Evolutionary conservation across 768 basidiomycete genomes (phyloP), one percentile per base, ranked within the genome.

Genomic region (Pulveroboletus sp.): DNA sequence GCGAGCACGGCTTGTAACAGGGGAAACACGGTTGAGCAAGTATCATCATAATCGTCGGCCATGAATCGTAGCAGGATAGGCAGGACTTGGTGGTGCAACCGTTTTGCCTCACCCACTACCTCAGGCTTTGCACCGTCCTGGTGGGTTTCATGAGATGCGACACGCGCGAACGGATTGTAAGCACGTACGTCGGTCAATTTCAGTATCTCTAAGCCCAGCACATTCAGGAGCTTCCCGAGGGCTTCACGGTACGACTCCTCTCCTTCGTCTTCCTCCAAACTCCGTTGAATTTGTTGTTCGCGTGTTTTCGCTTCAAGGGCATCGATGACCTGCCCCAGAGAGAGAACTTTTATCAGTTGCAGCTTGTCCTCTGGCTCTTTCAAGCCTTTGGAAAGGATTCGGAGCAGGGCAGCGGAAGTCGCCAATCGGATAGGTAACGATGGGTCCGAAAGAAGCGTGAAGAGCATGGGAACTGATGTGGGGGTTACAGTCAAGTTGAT

Each of bases 401-500:
- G 83, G 11, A 82, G 76, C 41, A 98, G 71, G 2, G 93, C 80
- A n/a, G 76, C 78, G 17, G 85, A 86, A 3, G 94, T 83, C 2
- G 93, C 86, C 26, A 93, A 72, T 26, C 93, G 88, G 58, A 98
- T 84, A 3, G 86, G 78, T 24, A 92, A 68, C 11, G 85, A 84
- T 1, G 80, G 70, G 61, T 93, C 87, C 14, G 85, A 85, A 32
- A 98, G 79, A 34, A 96, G 76, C 31, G 76, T 80, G 65, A 94
- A 93, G 37, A 96, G 77, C 30, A 98, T 72, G 6, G 87, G 84
- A 29, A 98, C 81, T 2, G 94, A 92, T 13, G 79, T 81, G 12
- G 89, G 90, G 2, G 94, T 97, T 51, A 99, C 87, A 12, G 96
- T 93, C 54, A 98, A 74, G 62, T 92, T 93, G 57, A 99, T 94